Evolutionary conservation across 768 basidiomycete genomes (phyloP).

Genomic region (Suillus placidus): DNA sequence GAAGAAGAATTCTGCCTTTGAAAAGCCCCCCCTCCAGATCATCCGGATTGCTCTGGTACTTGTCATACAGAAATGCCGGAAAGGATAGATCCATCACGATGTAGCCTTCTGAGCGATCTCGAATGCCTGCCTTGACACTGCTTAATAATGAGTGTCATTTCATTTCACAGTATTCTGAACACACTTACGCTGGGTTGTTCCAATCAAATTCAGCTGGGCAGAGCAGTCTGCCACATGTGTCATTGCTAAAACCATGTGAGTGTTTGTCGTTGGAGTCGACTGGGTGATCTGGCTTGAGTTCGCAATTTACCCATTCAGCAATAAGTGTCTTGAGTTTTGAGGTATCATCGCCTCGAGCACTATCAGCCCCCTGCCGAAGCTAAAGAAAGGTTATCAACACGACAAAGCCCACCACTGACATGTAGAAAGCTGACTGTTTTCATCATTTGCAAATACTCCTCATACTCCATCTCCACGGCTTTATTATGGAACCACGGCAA

Average conservation of each 20-base stretch:
- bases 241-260: background rate
- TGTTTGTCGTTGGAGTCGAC: background rate
- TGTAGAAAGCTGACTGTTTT: no score
- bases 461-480: background rate
- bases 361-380: background rate
- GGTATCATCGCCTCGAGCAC: background rate
- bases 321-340: background rate
- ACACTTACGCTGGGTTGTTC: background rate
- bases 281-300: background rate
- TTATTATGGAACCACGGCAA: background rate
- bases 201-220: background rate
- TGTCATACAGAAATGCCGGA: no score
- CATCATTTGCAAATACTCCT: background rate
- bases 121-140: no score
- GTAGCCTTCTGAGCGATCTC: no score
- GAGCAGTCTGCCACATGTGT: background rate
- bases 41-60: no score
- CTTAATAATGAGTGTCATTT: no score
- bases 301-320: background rate
- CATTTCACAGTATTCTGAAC: background rate
- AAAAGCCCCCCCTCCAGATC: no score
- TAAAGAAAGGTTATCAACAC: background rate
- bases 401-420: no score
- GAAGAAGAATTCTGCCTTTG: no score
- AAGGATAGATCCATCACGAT: no score